Conservation (phyloP, 2,329 filamentous ascomycete species). For the Aspergillus proliferans region DNA sequence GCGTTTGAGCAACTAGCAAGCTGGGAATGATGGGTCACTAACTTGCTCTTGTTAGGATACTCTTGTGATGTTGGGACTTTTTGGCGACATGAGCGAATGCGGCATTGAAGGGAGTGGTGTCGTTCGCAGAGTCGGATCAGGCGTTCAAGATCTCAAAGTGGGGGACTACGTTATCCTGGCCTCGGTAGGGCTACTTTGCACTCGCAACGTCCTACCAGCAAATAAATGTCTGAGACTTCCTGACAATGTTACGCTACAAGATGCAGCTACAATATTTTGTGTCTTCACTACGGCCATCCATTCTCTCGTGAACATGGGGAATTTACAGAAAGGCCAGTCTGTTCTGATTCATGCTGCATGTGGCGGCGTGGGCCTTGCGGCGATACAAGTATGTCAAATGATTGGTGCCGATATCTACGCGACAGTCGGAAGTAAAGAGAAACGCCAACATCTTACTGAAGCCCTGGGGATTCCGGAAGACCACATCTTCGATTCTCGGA, state of each 20-base stretch:
- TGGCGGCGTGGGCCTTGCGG: slow-evolving; percentile 2
- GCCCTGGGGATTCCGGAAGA: neutral
- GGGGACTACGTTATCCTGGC: neutral
- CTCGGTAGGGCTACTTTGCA: neutral
- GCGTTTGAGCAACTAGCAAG: neutral
- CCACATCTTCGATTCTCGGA: neutral
- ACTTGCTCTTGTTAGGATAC: slow-evolving; percentile 6
- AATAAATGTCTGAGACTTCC: neutral
- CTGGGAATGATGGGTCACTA: neutral
- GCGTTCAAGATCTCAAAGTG: neutral
- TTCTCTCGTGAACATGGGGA: too few species aligned
- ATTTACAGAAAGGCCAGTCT: too few species aligned
- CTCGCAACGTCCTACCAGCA: neutral
- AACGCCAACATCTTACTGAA: neutral
- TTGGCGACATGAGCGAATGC: neutral
- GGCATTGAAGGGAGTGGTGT: slow-evolving; percentile 5
- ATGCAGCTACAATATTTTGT: too few species aligned
- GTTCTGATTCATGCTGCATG: too few species aligned
- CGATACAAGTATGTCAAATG: slow-evolving; percentile 9
- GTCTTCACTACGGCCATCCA: too few species aligned
- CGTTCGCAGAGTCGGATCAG: slow-evolving; percentile 1
- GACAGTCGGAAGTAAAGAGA: neutral
- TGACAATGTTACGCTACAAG: too few species aligned
- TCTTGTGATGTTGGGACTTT: slow-evolving; percentile 4
- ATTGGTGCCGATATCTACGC: neutral